Percentiles rank a stretch among this genome's conserved stretches.
Evolutionary conservation across 495 filamentous ascomycete species (phyloP).

Genomic region (Evernia prunastri): DNA sequence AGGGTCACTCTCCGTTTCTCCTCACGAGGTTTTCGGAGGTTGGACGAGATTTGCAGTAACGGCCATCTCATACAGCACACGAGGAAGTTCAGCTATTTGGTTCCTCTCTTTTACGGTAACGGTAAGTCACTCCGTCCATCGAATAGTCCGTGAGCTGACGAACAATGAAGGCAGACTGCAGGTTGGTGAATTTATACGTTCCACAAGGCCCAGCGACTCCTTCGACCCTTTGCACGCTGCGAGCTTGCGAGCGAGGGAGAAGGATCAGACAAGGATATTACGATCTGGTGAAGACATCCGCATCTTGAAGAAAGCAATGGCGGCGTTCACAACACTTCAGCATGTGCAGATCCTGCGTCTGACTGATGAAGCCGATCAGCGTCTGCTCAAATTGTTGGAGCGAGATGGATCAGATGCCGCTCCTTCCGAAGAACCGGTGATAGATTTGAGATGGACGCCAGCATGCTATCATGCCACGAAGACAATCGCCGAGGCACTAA

Average conservation of each 20-base stretch:
- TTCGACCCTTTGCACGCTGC: slow-evolving; percentile 32
- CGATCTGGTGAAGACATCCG: slow-evolving; percentile 35
- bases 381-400: slow-evolving; percentile 42
- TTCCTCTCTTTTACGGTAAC: slow-evolving; percentile 60
- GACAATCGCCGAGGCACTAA: slow-evolving; percentile 51
- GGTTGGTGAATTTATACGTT: slow-evolving; percentile 31
- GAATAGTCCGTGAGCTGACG: slow-evolving; percentile 12
- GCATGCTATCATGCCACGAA: slow-evolving; percentile 58
- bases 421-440: slow-evolving; percentile 24
- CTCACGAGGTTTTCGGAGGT: slow-evolving; percentile 46
- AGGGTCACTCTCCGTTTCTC: slow-evolving; percentile 58
- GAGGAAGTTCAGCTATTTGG: slow-evolving; percentile 64
- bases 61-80: slow-evolving; percentile 54
- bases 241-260: slow-evolving; percentile 36
- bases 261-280: slow-evolving; percentile 41
- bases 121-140: slow-evolving; percentile 23
- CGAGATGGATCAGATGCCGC: slow-evolving; percentile 21
- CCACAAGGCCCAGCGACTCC: slow-evolving; percentile 14
- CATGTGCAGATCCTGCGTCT: slow-evolving; percentile 61
- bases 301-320: slow-evolving; percentile 50
- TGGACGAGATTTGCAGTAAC: slow-evolving; percentile 45
- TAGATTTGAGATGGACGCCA: slow-evolving; percentile 52
- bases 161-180: slow-evolving; percentile 31
- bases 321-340: slow-evolving; percentile 53
- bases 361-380: slow-evolving; percentile 52